Percentiles rank a stretch among this genome's conserved stretches.
Evolutionary conservation across 768 basidiomycete genomes (phyloP).

Genomic region (Naganishia vaughanmartiniae): DNA sequence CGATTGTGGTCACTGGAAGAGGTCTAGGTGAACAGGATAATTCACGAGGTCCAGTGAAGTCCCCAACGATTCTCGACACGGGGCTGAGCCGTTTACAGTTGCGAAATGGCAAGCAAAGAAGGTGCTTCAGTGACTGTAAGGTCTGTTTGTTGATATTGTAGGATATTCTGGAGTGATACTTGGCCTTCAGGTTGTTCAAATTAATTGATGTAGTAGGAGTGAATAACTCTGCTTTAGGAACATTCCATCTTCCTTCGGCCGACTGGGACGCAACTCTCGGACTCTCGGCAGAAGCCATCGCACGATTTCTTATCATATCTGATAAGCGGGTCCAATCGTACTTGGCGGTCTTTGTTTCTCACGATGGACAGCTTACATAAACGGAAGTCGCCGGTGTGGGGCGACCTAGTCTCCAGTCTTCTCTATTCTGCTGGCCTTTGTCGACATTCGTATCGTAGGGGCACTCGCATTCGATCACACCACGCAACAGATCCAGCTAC

Average conservation of each 20-base stretch:
- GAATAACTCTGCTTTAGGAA: conserved; percentile 12
- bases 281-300: conserved; percentile 15
- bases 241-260: not conserved
- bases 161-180: too few species aligned
- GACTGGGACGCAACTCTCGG: conserved; percentile 6
- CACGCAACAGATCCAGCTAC: too few species aligned
- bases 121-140: too few species aligned
- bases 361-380: not conserved
- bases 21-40: not conserved
- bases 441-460: too few species aligned
- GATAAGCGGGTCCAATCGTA: conserved; percentile 24
- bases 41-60: not conserved
- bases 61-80: not conserved
- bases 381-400: not conserved
- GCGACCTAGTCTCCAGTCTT: too few species aligned
- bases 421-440: too few species aligned
- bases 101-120: too few species aligned
- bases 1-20: not conserved
- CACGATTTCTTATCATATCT: conserved; percentile 27
- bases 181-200: not conserved
- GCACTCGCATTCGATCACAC: too few species aligned
- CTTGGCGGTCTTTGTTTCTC: not conserved
- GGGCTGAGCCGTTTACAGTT: not conserved
- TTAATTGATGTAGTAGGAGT: not conserved
- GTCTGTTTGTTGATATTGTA: too few species aligned